These are phyloP conservation scores for Lachnum nothofagi DNA, from an alignment of 2,329 filamentous ascomycete species.

Conservation along the genomic window DNA sequence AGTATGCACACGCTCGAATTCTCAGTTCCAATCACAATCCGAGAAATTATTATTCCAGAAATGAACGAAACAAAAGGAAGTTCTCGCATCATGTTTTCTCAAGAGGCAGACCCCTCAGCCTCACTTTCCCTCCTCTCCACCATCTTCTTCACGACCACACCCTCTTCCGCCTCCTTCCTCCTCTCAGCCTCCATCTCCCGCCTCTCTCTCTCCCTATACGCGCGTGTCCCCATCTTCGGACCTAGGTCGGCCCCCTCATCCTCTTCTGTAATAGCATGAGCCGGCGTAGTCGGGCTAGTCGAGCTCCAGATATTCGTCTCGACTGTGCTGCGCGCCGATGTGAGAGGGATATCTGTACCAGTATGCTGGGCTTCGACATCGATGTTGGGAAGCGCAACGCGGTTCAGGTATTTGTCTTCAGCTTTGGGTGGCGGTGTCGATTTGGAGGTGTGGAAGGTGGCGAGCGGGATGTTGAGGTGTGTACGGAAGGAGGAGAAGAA, in stretches of 20 bases:
- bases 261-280: constrained; percentile 1
- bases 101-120: constrained; percentile 2
- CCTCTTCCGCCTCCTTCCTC: not conserved
- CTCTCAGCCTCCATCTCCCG: constrained; percentile 3
- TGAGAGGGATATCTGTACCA: not conserved
- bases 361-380: constrained; percentile 8
- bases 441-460: constrained; percentile 8
- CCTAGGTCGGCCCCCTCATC: constrained; percentile 3
- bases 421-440: not conserved
- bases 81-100: too few relatives aligned
- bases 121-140: constrained; percentile 13
- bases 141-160: constrained; percentile 10
- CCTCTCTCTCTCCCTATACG: constrained; percentile 22
- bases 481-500: constrained; percentile 22
- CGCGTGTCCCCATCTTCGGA: constrained; percentile 22
- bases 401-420: not conserved
- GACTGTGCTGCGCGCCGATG: not conserved
- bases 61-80: too few relatives aligned
- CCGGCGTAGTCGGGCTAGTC: not conserved
- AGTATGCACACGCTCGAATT: too few relatives aligned
- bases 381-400: not conserved
- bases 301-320: constrained; percentile 8
- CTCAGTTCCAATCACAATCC: too few relatives aligned
- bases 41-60: too few relatives aligned
- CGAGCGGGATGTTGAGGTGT: constrained; percentile 20